Base-by-base conservation (phyloP, 352 stramenopile genomes). In the Pythium vanterpoolii region DNA sequence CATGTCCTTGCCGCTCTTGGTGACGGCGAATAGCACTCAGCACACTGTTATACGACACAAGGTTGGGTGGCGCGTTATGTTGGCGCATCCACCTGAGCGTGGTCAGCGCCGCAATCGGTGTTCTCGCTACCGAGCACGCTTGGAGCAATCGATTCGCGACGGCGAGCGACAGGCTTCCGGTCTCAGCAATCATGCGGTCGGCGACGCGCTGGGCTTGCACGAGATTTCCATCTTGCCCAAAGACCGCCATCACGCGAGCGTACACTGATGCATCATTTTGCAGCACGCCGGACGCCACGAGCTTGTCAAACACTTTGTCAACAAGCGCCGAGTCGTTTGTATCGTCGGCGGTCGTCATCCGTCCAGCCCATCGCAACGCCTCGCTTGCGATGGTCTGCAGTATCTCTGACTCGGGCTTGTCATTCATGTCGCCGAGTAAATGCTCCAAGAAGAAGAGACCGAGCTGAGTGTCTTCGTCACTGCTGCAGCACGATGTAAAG, bases 371-470 rank as follows among this genome's bases (percentile, higher is more conserved):
- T 38, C 77, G 53, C 28, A 78, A 58, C 2, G 74, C 65, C 34
- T 85, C 76, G 5, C 42, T 59, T 2, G 56, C 50, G 11, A 62
- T 26, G 0, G 43, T 24, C n/a, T 33, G 40, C 6, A 30, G 4
- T 7, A 63, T 10, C 10, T 49, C 18, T 1, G 31, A 31, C 1
- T 52, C 21, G n/a, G 19, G 5, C 2, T 33, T 18, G 8, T 54
- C 33, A 19, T 23, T 36, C 23, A 58, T 23, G 13, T 48, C 48
- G 14, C 19, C 30, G 23, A 64, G 30, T 77, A 62, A 87, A 56
- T 87, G 73, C 6, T 90, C 69, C 47, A 93, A 51, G 31, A 93
- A 89, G 2, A 72, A 71, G 34, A 86, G 49, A 5, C 83, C 83
- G 1, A 87, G 62, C 9, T 82, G 70, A 45, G 71, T 67, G 23